phyloP scores from a whole-genome alignment of 2,329 filamentous ascomycete species.

The Aspergillus clavatus region DNA sequence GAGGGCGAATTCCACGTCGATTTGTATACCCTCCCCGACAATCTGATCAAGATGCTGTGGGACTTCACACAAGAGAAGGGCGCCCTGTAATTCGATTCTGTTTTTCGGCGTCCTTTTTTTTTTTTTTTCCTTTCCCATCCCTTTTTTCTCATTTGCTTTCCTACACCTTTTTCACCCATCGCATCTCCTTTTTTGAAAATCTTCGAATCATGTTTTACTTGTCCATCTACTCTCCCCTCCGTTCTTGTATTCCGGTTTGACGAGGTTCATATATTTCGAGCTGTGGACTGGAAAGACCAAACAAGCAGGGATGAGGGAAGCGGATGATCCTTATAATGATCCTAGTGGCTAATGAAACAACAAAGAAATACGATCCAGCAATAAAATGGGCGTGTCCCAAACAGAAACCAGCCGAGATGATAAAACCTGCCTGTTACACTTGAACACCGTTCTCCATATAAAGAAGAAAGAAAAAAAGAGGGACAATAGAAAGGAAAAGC shows the following conservation, averaged over 20 bases:
- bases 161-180: neutral
- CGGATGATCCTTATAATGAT: neutral
- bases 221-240: neutral
- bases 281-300: neutral
- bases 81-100: conserved; percentile 24
- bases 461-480: no score
- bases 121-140: neutral
- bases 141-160: neutral
- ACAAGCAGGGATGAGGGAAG: neutral
- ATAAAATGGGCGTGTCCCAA: conserved; percentile 4
- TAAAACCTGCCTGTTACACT: no score
- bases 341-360: neutral
- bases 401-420: neutral
- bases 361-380: neutral
- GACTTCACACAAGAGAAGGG: conserved; percentile 62
- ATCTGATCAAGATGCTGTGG: conserved; percentile 89
- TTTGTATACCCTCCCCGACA: conserved; percentile 91
- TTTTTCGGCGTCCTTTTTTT: neutral
- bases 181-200: no score
- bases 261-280: neutral
- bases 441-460: neutral
- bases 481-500: conserved; percentile 13
- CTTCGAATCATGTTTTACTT: neutral
- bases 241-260: neutral
- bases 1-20: conserved; percentile 98